These are phyloP conservation scores for Xylaria venustula DNA, from an alignment of 495 filamentous ascomycete genomes.

Conservation along the genomic window DNA sequence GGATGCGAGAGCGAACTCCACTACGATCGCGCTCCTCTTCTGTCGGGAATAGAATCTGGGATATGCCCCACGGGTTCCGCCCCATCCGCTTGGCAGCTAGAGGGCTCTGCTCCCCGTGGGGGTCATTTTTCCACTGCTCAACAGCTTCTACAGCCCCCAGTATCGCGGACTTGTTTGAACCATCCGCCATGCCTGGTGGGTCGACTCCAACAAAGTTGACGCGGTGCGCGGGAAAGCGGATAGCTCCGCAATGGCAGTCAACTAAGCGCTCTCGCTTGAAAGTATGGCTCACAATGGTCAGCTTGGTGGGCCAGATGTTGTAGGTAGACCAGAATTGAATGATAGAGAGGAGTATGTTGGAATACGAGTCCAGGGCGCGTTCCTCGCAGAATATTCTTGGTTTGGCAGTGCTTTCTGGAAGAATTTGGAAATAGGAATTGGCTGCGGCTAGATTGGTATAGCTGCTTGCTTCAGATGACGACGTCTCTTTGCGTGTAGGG, in stretches of 20 bases:
- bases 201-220: constrained; percentile 66
- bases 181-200: constrained; percentile 51
- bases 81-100: constrained; percentile 46
- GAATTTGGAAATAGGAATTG: constrained; percentile 38
- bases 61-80: constrained; percentile 49
- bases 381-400: constrained; percentile 45
- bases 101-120: constrained; percentile 43
- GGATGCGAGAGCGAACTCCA: constrained; percentile 26
- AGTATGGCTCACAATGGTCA: constrained; percentile 71
- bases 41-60: constrained; percentile 37
- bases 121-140: constrained; percentile 49
- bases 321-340: constrained; percentile 53
- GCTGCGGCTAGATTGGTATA: constrained; percentile 56
- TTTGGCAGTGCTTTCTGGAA: constrained; percentile 4
- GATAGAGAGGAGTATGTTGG: constrained; percentile 73
- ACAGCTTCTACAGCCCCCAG: constrained; percentile 40
- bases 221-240: constrained; percentile 51
- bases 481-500: constrained; percentile 56
- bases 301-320: constrained; percentile 45
- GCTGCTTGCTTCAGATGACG: constrained; percentile 62
- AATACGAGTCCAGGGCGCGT: constrained; percentile 74
- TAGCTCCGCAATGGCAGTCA: constrained; percentile 63
- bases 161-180: constrained; percentile 34
- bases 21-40: constrained; percentile 36
- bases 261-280: constrained; percentile 72